Percentiles rank a stretch among this genome's conserved stretches.
These are phyloP conservation scores for Diaporthe citri DNA, from an alignment of 2,329 filamentous ascomycete species.

Conservation along the genomic window DNA sequence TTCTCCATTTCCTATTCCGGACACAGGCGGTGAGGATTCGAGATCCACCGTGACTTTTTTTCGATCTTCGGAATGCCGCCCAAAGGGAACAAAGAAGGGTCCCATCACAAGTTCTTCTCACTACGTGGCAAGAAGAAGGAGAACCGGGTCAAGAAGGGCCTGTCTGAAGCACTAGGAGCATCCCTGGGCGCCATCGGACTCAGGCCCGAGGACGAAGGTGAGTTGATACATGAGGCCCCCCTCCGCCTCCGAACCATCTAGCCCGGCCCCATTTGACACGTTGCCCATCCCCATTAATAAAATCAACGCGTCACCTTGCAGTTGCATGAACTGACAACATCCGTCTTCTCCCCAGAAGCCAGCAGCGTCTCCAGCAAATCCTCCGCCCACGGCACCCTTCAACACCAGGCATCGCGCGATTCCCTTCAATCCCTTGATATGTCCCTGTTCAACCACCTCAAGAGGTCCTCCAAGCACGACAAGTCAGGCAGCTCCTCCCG, in stretches of 20 bases:
- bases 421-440: slow-evolving; percentile 40
- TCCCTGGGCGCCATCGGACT: slow-evolving; percentile 40
- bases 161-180: slow-evolving; percentile 38
- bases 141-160: slow-evolving; percentile 39
- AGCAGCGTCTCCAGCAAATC: slow-evolving; percentile 40
- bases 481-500: slow-evolving; percentile 37
- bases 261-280: slow-evolving; percentile 35
- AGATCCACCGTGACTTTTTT: slow-evolving; percentile 39
- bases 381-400: slow-evolving; percentile 36
- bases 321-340: slow-evolving; percentile 35
- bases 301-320: slow-evolving; percentile 33
- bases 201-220: slow-evolving; percentile 39
- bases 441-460: slow-evolving; percentile 40
- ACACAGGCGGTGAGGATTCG: slow-evolving; percentile 39
- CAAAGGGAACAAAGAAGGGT: slow-evolving; percentile 39
- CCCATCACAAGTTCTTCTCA: slow-evolving; percentile 40
- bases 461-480: slow-evolving; percentile 37
- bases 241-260: neutral
- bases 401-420: slow-evolving; percentile 39
- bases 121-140: slow-evolving; percentile 40
- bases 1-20: slow-evolving; percentile 39
- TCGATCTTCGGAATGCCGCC: slow-evolving; percentile 37
- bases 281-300: slow-evolving; percentile 40
- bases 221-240: slow-evolving; percentile 18
- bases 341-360: slow-evolving; percentile 33